Evolutionary conservation across 2,329 filamentous ascomycete species (phyloP).

Genomic region (Didymella exigua): DNA sequence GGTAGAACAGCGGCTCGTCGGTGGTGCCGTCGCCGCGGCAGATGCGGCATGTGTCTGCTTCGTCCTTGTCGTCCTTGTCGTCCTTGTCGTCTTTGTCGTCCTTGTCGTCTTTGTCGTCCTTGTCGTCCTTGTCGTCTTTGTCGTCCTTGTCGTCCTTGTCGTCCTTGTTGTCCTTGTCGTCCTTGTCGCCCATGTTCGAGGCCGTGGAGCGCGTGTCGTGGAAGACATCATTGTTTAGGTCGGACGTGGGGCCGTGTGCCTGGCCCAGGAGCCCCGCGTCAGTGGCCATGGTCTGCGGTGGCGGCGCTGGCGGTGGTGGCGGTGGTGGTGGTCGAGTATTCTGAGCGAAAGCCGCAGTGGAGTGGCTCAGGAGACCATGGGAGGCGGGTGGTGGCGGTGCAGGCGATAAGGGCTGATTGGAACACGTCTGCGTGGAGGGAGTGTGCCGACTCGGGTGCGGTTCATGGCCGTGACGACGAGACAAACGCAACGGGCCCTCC

Average conservation of each 20-base stretch:
- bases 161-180: too few species aligned
- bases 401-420: not conserved
- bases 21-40: conserved; percentile 85
- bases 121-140: too few species aligned
- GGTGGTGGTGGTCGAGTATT: not conserved
- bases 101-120: too few species aligned
- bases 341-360: conserved; percentile 29
- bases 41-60: conserved; percentile 91
- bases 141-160: too few species aligned
- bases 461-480: not conserved
- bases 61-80: conserved; percentile 49
- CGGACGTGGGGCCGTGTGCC: conserved; percentile 9
- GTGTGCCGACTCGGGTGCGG: not conserved
- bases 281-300: conserved; percentile 29
- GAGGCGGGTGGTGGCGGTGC: not conserved
- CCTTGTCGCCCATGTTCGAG: conserved; percentile 33
- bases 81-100: too few species aligned
- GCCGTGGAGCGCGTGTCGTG: conserved; percentile 48
- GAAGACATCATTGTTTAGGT: conserved; percentile 8
- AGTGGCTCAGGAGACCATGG: conserved; percentile 36
- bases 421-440: not conserved
- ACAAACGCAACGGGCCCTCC: not conserved
- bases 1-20: conserved; percentile 90
- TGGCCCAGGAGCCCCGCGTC: conserved; percentile 23
- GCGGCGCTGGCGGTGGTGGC: not conserved